Evolutionary conservation across 805 yeast genomes (phyloP).

Genomic region (Metschnikowia bowlesiae): DNA sequence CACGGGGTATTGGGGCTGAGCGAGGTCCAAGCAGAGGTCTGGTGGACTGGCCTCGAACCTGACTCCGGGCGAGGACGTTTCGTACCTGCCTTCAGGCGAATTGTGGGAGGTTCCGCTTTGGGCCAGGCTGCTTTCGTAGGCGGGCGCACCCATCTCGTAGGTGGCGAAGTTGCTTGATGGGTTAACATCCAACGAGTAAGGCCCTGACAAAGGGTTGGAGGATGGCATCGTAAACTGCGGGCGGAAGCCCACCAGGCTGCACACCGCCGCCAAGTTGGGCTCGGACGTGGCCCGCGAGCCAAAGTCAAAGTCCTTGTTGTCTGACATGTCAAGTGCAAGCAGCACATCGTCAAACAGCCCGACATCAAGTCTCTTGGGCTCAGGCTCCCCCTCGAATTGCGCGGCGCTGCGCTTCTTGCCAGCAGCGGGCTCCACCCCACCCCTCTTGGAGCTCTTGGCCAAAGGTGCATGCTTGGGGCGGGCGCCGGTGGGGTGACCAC

Average conservation of each 20-base stretch:
- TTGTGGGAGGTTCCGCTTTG: background rate
- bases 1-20: background rate
- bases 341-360: slow-evolving; percentile 1
- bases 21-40: background rate
- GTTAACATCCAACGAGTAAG: no score
- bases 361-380: slow-evolving; percentile 5
- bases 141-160: background rate
- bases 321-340: slow-evolving; percentile 1
- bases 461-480: no score
- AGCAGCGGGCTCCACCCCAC: background rate
- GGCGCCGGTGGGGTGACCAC: no score
- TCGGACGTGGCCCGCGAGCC: slow-evolving; percentile 17
- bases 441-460: no score
- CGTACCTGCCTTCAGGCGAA: background rate
- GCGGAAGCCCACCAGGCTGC: slow-evolving; percentile 4
- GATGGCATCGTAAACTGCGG: background rate
- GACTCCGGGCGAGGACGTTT: background rate
- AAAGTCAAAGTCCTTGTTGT: slow-evolving; percentile 10
- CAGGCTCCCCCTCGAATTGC: slow-evolving; percentile 5
- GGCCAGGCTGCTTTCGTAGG: no score
- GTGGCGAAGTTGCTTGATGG: background rate
- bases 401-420: background rate
- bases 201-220: no score
- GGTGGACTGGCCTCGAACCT: background rate
- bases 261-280: slow-evolving; percentile 15